Conservation (phyloP, 2,329 filamentous ascomycete genomes). For the Alternaria sp. region DNA sequence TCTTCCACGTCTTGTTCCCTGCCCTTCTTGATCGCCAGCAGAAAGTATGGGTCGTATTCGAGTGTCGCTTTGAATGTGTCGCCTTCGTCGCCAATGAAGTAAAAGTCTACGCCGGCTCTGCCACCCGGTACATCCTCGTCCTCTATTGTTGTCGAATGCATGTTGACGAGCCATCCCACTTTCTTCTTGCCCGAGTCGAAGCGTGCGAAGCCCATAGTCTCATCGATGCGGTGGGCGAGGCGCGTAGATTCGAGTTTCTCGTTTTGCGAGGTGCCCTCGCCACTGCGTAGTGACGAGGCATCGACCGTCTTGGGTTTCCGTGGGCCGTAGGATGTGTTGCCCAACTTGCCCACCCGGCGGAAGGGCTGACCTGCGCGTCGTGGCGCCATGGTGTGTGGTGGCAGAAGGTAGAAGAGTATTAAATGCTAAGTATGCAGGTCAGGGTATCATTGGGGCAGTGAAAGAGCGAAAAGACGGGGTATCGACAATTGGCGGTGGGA, state of each 20-base stretch:
- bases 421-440: constrained; percentile 30
- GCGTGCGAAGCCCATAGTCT: constrained; percentile 89
- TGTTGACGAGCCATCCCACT: constrained; percentile 93
- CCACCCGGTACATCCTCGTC: constrained; percentile 85
- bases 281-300: constrained; percentile 72
- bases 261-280: constrained; percentile 87
- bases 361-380: constrained; percentile 51
- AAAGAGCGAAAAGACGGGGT: constrained; percentile 21
- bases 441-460: constrained; percentile 42
- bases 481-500: constrained; percentile 18
- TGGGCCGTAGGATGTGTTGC: constrained; percentile 55
- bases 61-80: constrained; percentile 94
- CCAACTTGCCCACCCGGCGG: constrained; percentile 52
- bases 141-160: constrained; percentile 85
- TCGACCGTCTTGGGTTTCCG: constrained; percentile 78
- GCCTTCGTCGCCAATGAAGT: constrained; percentile 80
- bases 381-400: constrained; percentile 50
- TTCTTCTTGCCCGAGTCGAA: constrained; percentile 88
- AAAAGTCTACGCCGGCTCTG: constrained; percentile 90
- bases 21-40: constrained; percentile 87
- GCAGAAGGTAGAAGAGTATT: constrained; percentile 26
- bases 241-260: constrained; percentile 88
- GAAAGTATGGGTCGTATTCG: constrained; percentile 95
- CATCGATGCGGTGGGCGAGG: constrained; percentile 88
- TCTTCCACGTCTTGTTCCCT: constrained; percentile 94